Evolutionary conservation across 805 yeast species (phyloP).

Genomic region (Hanseniaspora singularis): DNA sequence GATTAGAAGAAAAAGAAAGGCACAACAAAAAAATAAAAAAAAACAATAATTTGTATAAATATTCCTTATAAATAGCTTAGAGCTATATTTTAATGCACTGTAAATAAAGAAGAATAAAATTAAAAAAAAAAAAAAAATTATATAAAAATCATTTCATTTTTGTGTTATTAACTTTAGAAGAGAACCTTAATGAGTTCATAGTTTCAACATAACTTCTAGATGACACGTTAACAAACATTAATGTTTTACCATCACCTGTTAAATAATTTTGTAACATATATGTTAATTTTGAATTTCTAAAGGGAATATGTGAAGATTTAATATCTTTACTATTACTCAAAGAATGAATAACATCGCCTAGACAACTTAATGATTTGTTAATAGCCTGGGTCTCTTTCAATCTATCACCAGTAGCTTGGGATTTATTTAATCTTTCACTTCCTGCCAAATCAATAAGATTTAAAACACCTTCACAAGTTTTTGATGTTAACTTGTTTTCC

Average conservation of each 20-base stretch:
- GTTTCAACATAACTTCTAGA: slow-evolving; percentile 58
- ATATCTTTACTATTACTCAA: slow-evolving; percentile 53
- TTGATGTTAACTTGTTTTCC: slow-evolving; percentile 37
- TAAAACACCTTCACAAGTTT: slow-evolving; percentile 44
- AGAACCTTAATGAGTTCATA: slow-evolving; percentile 75
- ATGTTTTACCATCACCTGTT: slow-evolving; percentile 74
- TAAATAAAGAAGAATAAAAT: background rate
- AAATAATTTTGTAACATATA: slow-evolving; percentile 73
- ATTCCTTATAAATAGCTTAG: background rate
- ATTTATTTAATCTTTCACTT: slow-evolving; percentile 66
- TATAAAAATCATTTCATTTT: slow-evolving; percentile 22
- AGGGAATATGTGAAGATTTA: slow-evolving; percentile 57
- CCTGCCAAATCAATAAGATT: slow-evolving; percentile 90
- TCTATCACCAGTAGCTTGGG: slow-evolving; percentile 70
- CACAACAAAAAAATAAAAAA: background rate
- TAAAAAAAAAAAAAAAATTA: background rate
- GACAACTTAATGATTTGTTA: slow-evolving; percentile 72
- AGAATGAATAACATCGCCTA: slow-evolving; percentile 81
- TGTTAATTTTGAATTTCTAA: slow-evolving; percentile 87
- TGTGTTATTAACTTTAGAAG: slow-evolving; percentile 65
- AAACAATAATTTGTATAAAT: background rate
- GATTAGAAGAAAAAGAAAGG: background rate
- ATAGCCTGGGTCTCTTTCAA: slow-evolving; percentile 79
- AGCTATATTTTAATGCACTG: too few relatives aligned
- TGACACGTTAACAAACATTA: slow-evolving; percentile 79